A percentile compares a stretch with the other conserved stretches of the same genome.
Conservation (phyloP, 371 early-diverging fungal genomes). For the Mortierella polycephala region DNA sequence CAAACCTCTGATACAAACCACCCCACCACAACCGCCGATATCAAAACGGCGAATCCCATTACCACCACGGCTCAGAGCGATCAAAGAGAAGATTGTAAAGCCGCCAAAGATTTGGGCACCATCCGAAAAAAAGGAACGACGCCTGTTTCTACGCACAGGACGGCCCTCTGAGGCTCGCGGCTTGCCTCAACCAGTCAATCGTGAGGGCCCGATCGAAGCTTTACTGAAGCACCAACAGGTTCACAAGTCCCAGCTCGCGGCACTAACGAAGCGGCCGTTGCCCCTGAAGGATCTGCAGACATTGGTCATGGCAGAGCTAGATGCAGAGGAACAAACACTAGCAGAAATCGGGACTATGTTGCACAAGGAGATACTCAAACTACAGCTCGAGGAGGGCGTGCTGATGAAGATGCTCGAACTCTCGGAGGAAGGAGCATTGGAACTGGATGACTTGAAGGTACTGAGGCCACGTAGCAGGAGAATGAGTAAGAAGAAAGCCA, state of each 20-base stretch:
- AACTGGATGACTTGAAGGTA: constrained; percentile 14
- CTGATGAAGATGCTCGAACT: constrained; percentile 27
- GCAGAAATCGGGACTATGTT: constrained; percentile 8
- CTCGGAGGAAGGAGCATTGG: constrained; percentile 9
- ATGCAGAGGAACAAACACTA: constrained; percentile 16
- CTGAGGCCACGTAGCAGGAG: constrained; percentile 8
- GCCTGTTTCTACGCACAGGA: background rate
- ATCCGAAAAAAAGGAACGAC: background rate
- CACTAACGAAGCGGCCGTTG: constrained; percentile 18
- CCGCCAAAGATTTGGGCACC: constrained; percentile 2
- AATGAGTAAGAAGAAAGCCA: background rate
- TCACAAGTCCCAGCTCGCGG: background rate
- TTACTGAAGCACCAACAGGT: constrained; percentile 14
- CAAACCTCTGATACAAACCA: background rate
- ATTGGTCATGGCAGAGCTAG: constrained; percentile 21
- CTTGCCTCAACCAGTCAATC: constrained; percentile 3
- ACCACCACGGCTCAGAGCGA: background rate
- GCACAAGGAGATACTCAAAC: constrained; percentile 39
- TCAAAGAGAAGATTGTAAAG: background rate
- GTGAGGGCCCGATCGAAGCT: constrained; percentile 7
- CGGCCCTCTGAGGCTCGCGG: background rate
- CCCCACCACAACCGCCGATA: background rate
- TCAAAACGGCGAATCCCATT: background rate
- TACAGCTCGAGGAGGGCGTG: constrained; percentile 48
- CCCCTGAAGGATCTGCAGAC: constrained; percentile 26